phyloP scores from a whole-genome alignment of 2,329 filamentous ascomycete species.

The Emericellopsis cladophorae region DNA sequence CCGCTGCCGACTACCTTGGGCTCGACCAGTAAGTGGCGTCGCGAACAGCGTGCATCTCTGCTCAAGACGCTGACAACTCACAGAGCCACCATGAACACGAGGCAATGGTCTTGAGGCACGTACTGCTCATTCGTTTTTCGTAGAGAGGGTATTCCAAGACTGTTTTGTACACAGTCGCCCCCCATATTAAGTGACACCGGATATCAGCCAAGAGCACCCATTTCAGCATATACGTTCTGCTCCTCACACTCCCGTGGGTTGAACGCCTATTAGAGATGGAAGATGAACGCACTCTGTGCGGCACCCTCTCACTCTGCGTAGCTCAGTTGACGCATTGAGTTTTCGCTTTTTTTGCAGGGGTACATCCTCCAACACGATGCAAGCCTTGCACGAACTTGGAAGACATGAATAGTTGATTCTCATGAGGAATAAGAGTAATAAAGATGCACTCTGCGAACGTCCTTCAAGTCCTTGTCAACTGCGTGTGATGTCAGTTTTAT shows the following conservation, averaged over 20 bases:
- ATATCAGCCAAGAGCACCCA: constrained; percentile 14
- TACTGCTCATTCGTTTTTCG: no score
- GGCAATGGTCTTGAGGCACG: no score
- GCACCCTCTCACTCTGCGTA: constrained; percentile 38
- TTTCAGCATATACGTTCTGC: constrained; percentile 43
- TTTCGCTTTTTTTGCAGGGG: constrained; percentile 35
- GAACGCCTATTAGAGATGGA: constrained; percentile 42
- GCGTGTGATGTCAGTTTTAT: no score
- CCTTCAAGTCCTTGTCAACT: no score
- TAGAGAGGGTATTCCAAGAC: no score
- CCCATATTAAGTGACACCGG: not conserved
- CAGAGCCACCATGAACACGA: no score
- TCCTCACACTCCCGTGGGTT: constrained; percentile 34
- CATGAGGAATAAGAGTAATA: no score
- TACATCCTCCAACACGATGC: constrained; percentile 12
- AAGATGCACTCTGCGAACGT: no score
- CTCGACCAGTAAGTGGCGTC: constrained; percentile 37
- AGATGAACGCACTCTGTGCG: constrained; percentile 22
- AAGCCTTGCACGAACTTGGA: no score
- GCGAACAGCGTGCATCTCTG: no score
- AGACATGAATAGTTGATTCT: no score
- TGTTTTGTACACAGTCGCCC: not conserved
- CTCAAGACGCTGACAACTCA: no score
- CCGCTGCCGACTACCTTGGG: constrained; percentile 65
- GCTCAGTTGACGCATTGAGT: constrained; percentile 27